Conservation (phyloP, 192 early-diverging fungal species). For the Coemansia sp. region DNA sequence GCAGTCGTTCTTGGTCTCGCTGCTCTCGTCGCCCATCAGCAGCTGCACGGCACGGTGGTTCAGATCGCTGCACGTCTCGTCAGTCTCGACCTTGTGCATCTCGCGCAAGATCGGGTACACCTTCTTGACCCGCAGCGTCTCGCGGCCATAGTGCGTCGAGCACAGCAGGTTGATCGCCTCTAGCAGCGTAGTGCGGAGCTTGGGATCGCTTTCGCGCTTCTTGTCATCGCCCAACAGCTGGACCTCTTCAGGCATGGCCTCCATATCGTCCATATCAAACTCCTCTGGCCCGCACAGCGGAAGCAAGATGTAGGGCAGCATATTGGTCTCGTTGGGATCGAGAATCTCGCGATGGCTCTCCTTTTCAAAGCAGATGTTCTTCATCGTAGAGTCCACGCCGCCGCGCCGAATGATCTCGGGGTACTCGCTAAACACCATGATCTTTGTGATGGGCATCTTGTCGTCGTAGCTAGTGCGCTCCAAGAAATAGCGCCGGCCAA, state of each 20-base stretch:
- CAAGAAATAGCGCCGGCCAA: slow-evolving; percentile 75
- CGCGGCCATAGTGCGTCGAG: slow-evolving; percentile 72
- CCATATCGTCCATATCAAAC: slow-evolving; percentile 91
- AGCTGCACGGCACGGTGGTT: slow-evolving; percentile 84
- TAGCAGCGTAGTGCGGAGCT: slow-evolving; percentile 72
- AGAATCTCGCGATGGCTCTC: slow-evolving; percentile 69
- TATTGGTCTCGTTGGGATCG: slow-evolving; percentile 71
- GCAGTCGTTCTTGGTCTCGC: slow-evolving; percentile 45
- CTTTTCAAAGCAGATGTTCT: slow-evolving; percentile 87
- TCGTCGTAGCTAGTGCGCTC: slow-evolving; percentile 65
- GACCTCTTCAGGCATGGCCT: slow-evolving; percentile 90
- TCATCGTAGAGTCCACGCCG: slow-evolving; percentile 84
- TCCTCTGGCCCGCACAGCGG: slow-evolving; percentile 92
- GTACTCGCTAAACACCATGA: slow-evolving; percentile 88
- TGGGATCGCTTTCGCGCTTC: slow-evolving; percentile 79
- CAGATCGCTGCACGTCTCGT: slow-evolving; percentile 70
- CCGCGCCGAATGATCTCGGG: slow-evolving; percentile 84
- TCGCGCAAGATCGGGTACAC: slow-evolving; percentile 88
- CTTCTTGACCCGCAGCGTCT: slow-evolving; percentile 77
- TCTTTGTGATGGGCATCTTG: slow-evolving; percentile 76
- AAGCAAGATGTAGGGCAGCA: slow-evolving; percentile 86
- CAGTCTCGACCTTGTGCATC: slow-evolving; percentile 74
- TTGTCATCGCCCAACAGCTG: slow-evolving; percentile 84
- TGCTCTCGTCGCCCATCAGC: slow-evolving; percentile 78
- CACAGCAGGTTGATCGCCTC: slow-evolving; percentile 85